Base-by-base conservation (phyloP, 202 grass and related monocot species). In the Zoysia matrella region DNA sequence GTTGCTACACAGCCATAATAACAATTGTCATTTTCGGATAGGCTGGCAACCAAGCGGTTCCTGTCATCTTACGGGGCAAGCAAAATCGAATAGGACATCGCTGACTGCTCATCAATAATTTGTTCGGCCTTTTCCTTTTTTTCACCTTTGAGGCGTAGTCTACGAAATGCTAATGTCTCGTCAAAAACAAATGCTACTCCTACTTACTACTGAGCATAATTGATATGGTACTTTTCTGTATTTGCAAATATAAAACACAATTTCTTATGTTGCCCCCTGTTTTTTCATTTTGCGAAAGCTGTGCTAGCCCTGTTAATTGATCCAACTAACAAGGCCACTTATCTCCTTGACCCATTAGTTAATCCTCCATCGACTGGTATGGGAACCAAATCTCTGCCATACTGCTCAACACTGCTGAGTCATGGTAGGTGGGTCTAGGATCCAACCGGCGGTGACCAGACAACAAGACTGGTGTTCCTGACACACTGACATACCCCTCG, bases 11-110 rank as follows among this genome's bases (percentile, higher is more conserved):
- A 12, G 22, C 46, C 67, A 53, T 72, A 67, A 65, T 22, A 22
- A 22, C 8, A 4, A 44, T 52, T 73, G 52, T 78, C 68, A 68
- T 65, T 79, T 83, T 79, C 56, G 3, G 52, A 79, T 66, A 78
- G 68, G 68, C 44, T 79, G 61, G 46, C 74, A 79, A 73, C 39
- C 14, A 9, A 68, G 12, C 42, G 68, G 52, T 18, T 45, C 42
- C 64, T 80, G 52, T 75, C 53, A 69, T 74, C 62, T 46, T 67
- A 44, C 16, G 65, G 7, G 39, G 53, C 67, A 78, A 85, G 2
- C 80, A 67, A 47, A 79, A 70, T 5, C 64, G 58, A 60, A 40
- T 36, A 16, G 51, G 42, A 55, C 49, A 14, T 14, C 48, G 60
- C 13, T 40, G 40, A 40, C 41, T 42, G 16, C 54, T 69, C 44